phyloP scores from a whole-genome alignment of 345 rosid genomes.

The Mercurialis annua region DNA sequence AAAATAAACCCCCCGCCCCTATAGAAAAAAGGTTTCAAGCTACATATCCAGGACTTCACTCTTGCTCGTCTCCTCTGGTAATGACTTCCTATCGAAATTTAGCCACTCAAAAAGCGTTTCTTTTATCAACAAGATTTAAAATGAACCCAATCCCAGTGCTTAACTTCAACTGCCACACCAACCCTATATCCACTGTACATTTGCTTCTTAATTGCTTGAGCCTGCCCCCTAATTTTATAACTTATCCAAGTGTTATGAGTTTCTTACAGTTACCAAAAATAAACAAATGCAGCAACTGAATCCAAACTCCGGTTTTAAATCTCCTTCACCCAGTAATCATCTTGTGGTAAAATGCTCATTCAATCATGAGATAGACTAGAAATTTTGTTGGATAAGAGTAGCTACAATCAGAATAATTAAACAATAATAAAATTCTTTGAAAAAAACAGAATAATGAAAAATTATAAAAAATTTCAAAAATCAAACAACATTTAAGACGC shows the following conservation, averaged over 20 bases:
- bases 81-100: not conserved
- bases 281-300: not conserved
- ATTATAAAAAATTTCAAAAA: not conserved
- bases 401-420: not conserved
- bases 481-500: not conserved
- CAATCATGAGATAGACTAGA: not conserved
- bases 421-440: not conserved
- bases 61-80: not conserved
- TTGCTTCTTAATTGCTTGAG: not conserved
- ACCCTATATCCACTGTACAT: not conserved
- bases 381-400: not conserved
- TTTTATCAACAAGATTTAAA: not conserved
- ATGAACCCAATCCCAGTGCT: not conserved
- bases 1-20: not conserved
- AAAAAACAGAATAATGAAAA: not conserved
- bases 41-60: not conserved
- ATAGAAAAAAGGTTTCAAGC: not conserved
- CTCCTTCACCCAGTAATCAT: not conserved
- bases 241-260: not conserved
- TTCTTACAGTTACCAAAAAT: not conserved
- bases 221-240: not conserved
- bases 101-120: too few species aligned
- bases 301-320: not conserved
- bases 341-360: not conserved
- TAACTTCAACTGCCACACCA: not conserved